A percentile compares a stretch with the other conserved stretches of the same genome.
Conservation (phyloP, 345 rosid species). For the Acer yangbiense region DNA sequence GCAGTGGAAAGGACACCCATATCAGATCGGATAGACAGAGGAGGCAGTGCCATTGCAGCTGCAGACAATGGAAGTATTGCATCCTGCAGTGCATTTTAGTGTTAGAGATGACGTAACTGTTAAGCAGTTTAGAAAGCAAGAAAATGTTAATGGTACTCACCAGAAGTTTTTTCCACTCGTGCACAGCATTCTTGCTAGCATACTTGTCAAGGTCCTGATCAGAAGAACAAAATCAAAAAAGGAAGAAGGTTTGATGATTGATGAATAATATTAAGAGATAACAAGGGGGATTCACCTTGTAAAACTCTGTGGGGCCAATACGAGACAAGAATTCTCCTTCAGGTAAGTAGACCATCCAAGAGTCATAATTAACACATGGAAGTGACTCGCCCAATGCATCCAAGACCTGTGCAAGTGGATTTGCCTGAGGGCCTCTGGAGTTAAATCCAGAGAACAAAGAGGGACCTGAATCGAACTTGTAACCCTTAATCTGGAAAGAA, state of each 20-base stretch:
- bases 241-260: no score
- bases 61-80: conserved; percentile 87
- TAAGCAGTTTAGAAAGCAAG: not conserved
- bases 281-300: conserved; percentile 53
- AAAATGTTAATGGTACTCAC: conserved; percentile 38
- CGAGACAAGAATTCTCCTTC: conserved; percentile 91
- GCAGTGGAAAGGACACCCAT: conserved; percentile 85
- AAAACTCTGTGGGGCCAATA: conserved; percentile 91
- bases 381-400: conserved; percentile 90
- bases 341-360: conserved; percentile 96
- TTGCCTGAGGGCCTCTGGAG: conserved; percentile 88
- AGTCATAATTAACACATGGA: conserved; percentile 82
- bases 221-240: no score
- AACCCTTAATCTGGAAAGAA: conserved; percentile 77
- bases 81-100: conserved; percentile 53
- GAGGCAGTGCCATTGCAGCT: conserved; percentile 94
- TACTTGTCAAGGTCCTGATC: conserved; percentile 77
- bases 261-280: not conserved
- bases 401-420: conserved; percentile 96
- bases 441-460: conserved; percentile 92
- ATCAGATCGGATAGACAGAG: conserved; percentile 84
- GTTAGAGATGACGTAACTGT: conserved; percentile 2
- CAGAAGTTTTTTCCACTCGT: conserved; percentile 89
- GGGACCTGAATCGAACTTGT: conserved; percentile 89
- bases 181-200: conserved; percentile 74